Conservation (phyloP, 2,329 filamentous ascomycete genomes). For the Biscogniauxia sp. region DNA sequence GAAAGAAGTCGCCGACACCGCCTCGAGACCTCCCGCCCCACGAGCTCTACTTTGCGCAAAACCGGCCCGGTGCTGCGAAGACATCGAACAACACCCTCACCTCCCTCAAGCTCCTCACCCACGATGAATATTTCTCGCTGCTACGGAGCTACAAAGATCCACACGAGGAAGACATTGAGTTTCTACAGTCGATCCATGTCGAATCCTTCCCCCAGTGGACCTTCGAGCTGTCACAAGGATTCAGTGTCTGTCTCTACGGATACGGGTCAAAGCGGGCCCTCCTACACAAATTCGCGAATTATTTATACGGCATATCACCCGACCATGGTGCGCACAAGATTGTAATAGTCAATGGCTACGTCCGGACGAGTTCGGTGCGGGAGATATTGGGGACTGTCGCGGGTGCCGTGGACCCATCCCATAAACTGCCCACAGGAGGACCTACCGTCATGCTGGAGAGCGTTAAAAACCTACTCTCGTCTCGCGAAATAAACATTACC, state of each 20-base stretch:
- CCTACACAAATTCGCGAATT: constrained; percentile 70
- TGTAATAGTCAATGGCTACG: constrained; percentile 85
- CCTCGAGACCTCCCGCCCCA: constrained; percentile 80
- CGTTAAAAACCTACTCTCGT: constrained; percentile 60
- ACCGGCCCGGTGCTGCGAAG: constrained; percentile 74
- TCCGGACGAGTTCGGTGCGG: constrained; percentile 61
- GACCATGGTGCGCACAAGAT: constrained; percentile 55
- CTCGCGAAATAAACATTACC: constrained; percentile 52
- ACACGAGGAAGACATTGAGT: constrained; percentile 67
- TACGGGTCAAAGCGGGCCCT: constrained; percentile 85
- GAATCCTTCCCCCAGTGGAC: constrained; percentile 87
- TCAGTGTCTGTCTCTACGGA: constrained; percentile 88
- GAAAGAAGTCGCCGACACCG: constrained; percentile 72
- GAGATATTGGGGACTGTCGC: constrained; percentile 71
- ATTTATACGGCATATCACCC: constrained; percentile 52
- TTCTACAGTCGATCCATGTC: constrained; percentile 71
- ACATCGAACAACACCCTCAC: constrained; percentile 85
- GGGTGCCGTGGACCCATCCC: constrained; percentile 54
- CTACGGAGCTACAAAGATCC: constrained; percentile 64
- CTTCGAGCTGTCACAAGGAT: constrained; percentile 84
- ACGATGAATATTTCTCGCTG: constrained; percentile 85
- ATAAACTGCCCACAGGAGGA: constrained; percentile 56
- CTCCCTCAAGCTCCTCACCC: constrained; percentile 72
- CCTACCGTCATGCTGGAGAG: constrained; percentile 66
- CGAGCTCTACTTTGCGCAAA: constrained; percentile 92